Base-by-base conservation (phyloP, 169 alveolate species). In the Eimeria mitis region DNA sequence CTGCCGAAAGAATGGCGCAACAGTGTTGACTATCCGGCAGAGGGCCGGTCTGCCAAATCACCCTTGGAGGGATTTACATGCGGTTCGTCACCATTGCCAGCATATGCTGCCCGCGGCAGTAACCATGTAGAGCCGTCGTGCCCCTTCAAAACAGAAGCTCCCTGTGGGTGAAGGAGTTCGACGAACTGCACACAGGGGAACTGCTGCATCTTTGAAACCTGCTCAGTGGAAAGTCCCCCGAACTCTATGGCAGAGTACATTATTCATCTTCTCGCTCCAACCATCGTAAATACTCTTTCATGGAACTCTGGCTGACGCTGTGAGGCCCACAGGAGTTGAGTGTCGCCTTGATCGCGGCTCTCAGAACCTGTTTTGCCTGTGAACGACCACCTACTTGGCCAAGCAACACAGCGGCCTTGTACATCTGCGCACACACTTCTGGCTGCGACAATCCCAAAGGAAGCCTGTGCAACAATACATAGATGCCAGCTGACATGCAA, bases 361-460 rank as follows among this genome's bases (percentile, higher is more conserved):
- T 19, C 59, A 83, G 76, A 11, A 83, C 9, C 37, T 54, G 76
- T 40, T 83, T 83, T 54, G 90, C 42, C 28, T 54, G 56, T 40
- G 52, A 16, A 34, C n/a, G 70, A 37, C 5, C 52, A 37, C 90
- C 90, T 6, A 61, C 34, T 59, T 59, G 90, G 75, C 76, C 73
- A 54, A 56, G 47, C 47, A 83, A 61, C 90, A 83, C 16, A 19
- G 90, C 90, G 56, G 76, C 90, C 90, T 19, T 83, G 56, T 83
- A 83, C 90, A 83, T 56, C 40, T 83, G 76, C 42, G 90, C 76
- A 34, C 56, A 31, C 54, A 83, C 90, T 42, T 83, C 90, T 59
- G 90, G 90, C 76, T 83, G 90, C 16, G 47, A 54, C 37, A 83
- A 56, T 11, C 90, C 73, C 54, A 83, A 59, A 56, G 90, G 90